A percentile compares a stretch with the other conserved stretches of the same genome.
phyloP scores from a whole-genome alignment of 129 eudicot species.

The Oenanthe sinensis region DNA sequence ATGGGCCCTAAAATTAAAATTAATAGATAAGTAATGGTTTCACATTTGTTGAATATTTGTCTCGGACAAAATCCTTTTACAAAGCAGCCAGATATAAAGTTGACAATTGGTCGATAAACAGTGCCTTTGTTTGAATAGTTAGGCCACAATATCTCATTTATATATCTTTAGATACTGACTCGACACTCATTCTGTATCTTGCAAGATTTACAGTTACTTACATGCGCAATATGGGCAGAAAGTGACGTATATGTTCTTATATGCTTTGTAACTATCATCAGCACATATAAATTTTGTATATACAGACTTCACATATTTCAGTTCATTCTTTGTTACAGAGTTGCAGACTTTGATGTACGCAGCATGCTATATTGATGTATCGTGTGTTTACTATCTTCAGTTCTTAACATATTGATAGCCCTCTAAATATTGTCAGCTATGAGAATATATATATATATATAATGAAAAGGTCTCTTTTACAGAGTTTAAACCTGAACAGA shows the following conservation, averaged over 20 bases:
- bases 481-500: too few relatives aligned
- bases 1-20: not conserved
- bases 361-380: too few relatives aligned
- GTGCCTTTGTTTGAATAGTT: not conserved
- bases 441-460: too few relatives aligned
- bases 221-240: not conserved
- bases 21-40: not conserved
- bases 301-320: too few relatives aligned
- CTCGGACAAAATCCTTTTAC: not conserved
- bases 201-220: not conserved
- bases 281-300: not conserved
- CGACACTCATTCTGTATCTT: not conserved
- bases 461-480: too few relatives aligned
- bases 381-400: too few relatives aligned
- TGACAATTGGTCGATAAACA: not conserved
- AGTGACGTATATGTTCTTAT: not conserved
- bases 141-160: not conserved
- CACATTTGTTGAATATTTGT: not conserved
- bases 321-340: too few relatives aligned
- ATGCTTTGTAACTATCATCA: not conserved
- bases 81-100: not conserved
- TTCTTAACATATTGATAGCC: too few relatives aligned
- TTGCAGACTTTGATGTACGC: too few relatives aligned
- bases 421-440: too few relatives aligned
- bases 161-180: not conserved